Evolutionary conservation across 2,329 filamentous ascomycete genomes (phyloP).

Genomic region (Phoma sp.): DNA sequence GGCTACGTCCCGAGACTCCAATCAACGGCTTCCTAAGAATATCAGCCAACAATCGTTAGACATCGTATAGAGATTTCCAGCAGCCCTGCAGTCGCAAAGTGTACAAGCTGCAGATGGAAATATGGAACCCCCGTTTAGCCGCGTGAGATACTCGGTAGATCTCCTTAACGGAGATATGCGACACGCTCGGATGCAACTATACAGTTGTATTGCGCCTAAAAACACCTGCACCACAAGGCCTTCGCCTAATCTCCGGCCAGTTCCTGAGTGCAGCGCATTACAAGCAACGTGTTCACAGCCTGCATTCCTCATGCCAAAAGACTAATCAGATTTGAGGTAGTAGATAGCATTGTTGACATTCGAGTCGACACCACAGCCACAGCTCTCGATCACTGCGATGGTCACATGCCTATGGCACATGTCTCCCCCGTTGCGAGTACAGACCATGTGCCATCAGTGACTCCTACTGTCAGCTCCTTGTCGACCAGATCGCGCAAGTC

Average conservation of each 20-base stretch:
- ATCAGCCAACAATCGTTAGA: constrained; percentile 22
- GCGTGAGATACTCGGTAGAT: constrained; percentile 5
- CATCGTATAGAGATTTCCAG: constrained; percentile 12
- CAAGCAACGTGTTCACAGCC: constrained; percentile 6
- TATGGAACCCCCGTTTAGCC: background rate
- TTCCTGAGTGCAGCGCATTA: background rate
- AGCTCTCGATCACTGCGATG: constrained; percentile 13
- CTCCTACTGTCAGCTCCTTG: constrained; percentile 23
- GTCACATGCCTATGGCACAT: constrained; percentile 30
- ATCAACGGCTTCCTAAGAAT: constrained; percentile 23
- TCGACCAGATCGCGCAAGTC: constrained; percentile 27
- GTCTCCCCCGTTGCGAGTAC: constrained; percentile 7
- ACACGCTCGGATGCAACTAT: constrained; percentile 13
- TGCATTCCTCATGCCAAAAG: background rate
- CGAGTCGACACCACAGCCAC: constrained; percentile 24
- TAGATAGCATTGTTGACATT: constrained; percentile 3
- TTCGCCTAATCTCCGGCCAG: constrained; percentile 10
- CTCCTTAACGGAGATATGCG: constrained; percentile 13
- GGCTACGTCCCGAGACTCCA: constrained; percentile 31
- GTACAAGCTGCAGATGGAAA: constrained; percentile 5
- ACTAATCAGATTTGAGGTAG: constrained; percentile 1
- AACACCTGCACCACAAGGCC: constrained; percentile 8
- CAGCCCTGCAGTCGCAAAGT: constrained; percentile 16
- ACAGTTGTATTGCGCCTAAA: constrained; percentile 9
- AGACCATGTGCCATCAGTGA: constrained; percentile 6